phyloP scores from a whole-genome alignment of 2,329 filamentous ascomycete genomes.

The Phyllosticta citriasiana region DNA sequence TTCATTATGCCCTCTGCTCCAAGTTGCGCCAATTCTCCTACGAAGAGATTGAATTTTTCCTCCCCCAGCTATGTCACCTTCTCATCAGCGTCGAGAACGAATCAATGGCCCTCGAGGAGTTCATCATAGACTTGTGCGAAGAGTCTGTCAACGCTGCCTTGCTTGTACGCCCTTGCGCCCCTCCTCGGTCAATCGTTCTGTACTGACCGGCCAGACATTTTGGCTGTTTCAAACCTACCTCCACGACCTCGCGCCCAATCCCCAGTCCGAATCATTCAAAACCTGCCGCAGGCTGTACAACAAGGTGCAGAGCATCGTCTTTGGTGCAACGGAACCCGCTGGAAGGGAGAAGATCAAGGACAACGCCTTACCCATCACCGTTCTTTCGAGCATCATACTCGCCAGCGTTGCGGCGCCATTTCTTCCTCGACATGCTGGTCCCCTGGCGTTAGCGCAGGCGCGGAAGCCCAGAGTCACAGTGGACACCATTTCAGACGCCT shows the following conservation, averaged over 20 bases:
- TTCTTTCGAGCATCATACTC: slow-evolving; percentile 70
- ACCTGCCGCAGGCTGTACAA: slow-evolving; percentile 79
- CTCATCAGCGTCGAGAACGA: slow-evolving; percentile 84
- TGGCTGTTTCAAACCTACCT: slow-evolving; percentile 87
- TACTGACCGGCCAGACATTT: slow-evolving; percentile 53
- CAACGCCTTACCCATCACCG: slow-evolving; percentile 69
- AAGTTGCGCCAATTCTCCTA: slow-evolving; percentile 84
- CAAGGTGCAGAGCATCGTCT: slow-evolving; percentile 80
- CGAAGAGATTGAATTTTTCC: slow-evolving; percentile 87
- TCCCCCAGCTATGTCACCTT: slow-evolving; percentile 74
- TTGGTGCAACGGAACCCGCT: slow-evolving; percentile 60
- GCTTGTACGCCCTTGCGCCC: slow-evolving; percentile 43
- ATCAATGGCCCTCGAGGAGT: slow-evolving; percentile 84
- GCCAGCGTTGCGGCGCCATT: slow-evolving; percentile 66
- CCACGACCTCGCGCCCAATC: slow-evolving; percentile 66
- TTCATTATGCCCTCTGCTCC: slow-evolving; percentile 79
- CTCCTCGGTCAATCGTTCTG: not conserved
- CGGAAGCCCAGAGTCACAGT: slow-evolving; percentile 59
- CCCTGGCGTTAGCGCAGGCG: slow-evolving; percentile 71
- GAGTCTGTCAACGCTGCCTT: slow-evolving; percentile 78
- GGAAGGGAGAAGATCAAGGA: slow-evolving; percentile 69
- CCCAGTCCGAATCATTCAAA: slow-evolving; percentile 67
- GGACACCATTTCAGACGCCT: slow-evolving; percentile 51
- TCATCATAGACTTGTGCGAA: slow-evolving; percentile 75
- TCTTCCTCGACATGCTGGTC: slow-evolving; percentile 68